A percentile compares a stretch with the other conserved stretches of the same genome.
Evolutionary conservation across 257 asterid species (phyloP).

Genomic region (Gentiana dahurica): DNA sequence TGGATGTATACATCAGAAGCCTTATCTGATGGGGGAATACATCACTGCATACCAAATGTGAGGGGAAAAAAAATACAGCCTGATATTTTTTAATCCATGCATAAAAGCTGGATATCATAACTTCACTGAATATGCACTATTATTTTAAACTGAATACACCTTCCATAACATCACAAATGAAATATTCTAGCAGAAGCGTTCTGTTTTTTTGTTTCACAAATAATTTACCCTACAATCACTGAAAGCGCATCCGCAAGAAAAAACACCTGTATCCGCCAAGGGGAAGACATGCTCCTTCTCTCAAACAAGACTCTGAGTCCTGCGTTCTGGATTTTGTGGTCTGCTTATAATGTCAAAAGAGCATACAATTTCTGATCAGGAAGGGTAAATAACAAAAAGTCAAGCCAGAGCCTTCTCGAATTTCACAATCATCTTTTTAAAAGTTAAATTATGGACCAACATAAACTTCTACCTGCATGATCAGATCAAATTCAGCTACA

Average conservation of each 20-base stretch:
- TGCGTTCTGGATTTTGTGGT: slow-evolving; percentile 88
- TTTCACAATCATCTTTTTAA: neutral
- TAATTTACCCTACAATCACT: too few relatives aligned
- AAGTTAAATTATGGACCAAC: neutral
- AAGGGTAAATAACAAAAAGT: neutral
- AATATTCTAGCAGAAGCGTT: too few relatives aligned
- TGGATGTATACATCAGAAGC: too few relatives aligned
- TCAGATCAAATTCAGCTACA: slow-evolving; percentile 93
- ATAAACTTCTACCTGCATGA: slow-evolving; percentile 67
- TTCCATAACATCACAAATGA: too few relatives aligned
- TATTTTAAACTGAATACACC: too few relatives aligned
- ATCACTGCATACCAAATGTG: neutral
- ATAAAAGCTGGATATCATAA: too few relatives aligned
- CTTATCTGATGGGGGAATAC: neutral
- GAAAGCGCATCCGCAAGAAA: slow-evolving; percentile 3
- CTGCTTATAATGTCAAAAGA: slow-evolving; percentile 25
- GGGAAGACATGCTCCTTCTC: slow-evolving; percentile 80
- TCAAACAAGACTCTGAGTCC: slow-evolving; percentile 84
- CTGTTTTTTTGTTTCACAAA: too few relatives aligned
- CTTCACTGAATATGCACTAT: too few relatives aligned
- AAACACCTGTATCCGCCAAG: slow-evolving; percentile 98
- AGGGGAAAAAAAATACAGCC: too few relatives aligned
- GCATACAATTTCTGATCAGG: slow-evolving; percentile 10
- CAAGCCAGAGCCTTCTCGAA: slow-evolving; percentile 1
- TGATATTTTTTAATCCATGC: too few relatives aligned